A percentile compares a stretch with the other conserved stretches of the same genome.
phyloP scores from a whole-genome alignment of 352 stramenopile species.

The Pythium aquatile region DNA sequence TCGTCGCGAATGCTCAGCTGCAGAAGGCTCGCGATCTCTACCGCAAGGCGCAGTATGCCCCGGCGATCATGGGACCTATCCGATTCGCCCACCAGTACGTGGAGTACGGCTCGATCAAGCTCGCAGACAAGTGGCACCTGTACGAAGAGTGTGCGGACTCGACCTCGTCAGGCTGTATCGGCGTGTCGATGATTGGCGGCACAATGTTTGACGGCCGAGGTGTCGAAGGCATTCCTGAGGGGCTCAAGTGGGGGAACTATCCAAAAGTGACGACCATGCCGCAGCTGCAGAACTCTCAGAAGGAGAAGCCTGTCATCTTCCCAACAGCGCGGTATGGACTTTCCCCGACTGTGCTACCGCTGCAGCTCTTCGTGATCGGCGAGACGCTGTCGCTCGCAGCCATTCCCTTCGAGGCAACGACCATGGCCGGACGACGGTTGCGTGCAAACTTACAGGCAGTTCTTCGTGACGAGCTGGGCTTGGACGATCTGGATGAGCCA shows the following conservation, averaged over 20 bases:
- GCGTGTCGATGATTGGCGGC: constrained; percentile 81
- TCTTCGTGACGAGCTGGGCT: constrained; percentile 28
- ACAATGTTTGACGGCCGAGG: constrained; percentile 76
- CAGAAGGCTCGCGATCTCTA: constrained; percentile 64
- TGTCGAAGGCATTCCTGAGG: constrained; percentile 58
- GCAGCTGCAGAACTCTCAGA: constrained; percentile 65
- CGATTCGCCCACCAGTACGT: constrained; percentile 72
- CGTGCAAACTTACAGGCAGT: constrained; percentile 33
- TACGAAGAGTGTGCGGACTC: constrained; percentile 62
- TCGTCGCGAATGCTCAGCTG: constrained; percentile 72
- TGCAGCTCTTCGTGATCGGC: constrained; percentile 71
- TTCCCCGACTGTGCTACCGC: constrained; percentile 63
- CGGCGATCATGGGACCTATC: constrained; percentile 43
- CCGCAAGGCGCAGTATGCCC: constrained; percentile 32
- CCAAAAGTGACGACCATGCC: constrained; percentile 74
- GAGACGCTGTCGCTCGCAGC: constrained; percentile 60
- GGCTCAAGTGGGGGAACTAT: constrained; percentile 65
- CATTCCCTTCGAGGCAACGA: constrained; percentile 82
- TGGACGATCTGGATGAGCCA: constrained; percentile 29
- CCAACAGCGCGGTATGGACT: constrained; percentile 72
- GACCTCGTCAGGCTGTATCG: constrained; percentile 78
- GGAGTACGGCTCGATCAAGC: constrained; percentile 64
- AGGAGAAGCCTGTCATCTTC: constrained; percentile 81
- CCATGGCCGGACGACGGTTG: constrained; percentile 77
- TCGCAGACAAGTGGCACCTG: constrained; percentile 65